Evolutionary conservation across 345 rosid species (phyloP).

Genomic region (Erodium maritimum): DNA sequence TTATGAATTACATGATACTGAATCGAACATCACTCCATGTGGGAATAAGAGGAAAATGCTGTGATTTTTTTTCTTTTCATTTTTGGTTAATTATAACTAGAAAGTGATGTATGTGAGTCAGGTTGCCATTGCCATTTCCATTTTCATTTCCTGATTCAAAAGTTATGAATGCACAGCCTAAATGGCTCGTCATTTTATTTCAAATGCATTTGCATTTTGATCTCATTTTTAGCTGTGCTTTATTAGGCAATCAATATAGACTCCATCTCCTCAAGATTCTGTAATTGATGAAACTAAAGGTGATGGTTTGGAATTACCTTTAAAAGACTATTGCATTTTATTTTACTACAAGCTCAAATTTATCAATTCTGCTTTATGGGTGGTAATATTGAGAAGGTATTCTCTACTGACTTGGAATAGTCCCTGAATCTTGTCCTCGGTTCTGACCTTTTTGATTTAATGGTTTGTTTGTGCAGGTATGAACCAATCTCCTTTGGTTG

Average conservation of each 20-base stretch:
- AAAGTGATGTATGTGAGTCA: too few relatives aligned
- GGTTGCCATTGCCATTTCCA: too few relatives aligned
- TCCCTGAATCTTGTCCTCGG: neutral
- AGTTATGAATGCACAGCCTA: too few relatives aligned
- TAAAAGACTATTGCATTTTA: neutral
- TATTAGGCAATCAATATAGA: neutral
- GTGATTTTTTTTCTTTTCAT: too few relatives aligned
- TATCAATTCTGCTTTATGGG: neutral
- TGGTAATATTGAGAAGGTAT: neutral
- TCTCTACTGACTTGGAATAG: neutral
- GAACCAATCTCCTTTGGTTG: slow-evolving; percentile 24
- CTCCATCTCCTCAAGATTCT: neutral
- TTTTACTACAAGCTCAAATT: too few relatives aligned
- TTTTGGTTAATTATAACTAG: too few relatives aligned
- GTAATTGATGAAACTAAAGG: neutral
- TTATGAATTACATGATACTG: too few relatives aligned
- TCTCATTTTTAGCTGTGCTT: neutral
- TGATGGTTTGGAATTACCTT: neutral
- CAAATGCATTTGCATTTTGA: neutral
- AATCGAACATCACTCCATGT: too few relatives aligned
- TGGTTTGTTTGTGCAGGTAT: slow-evolving; percentile 16
- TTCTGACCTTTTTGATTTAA: neutral
- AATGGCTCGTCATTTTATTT: too few relatives aligned
- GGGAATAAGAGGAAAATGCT: too few relatives aligned
- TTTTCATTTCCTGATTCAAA: too few relatives aligned